Base-by-base conservation (phyloP, 2,329 filamentous ascomycete genomes). In the Colletotrichum chrysophilum region DNA sequence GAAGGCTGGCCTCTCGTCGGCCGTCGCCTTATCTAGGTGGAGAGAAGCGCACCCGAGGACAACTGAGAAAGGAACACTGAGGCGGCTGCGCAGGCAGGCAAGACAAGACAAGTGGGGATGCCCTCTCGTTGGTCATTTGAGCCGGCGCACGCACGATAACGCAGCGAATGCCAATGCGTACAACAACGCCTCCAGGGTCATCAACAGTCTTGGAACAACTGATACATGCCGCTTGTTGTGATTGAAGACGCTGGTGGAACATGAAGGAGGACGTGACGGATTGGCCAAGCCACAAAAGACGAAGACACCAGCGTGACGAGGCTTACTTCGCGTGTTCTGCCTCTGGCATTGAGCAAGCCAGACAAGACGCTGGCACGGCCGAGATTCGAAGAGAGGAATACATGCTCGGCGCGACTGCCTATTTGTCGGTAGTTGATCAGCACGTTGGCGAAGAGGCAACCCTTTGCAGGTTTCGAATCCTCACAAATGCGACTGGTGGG, bases 1-100 rank as follows among this genome's bases (percentile, higher is more conserved):
- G n/a, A n/a, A 66, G 64, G 43, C 67, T 71, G 66, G 76, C 76
- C 76, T 77, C 74, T 77, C 34, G 66, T 66, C 69, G 67, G 56
- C 66, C 66, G 56, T 21, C 65, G 69, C 70, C 76, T 77, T 77
- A 77, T 77, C 76, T 77, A 73, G 66, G 69, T 67, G 74, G 64
- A 70, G 60, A 66, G 68, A 62, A 26, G 21, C 68, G 52, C 58
- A 61, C 56, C 67, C 64, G 38, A n/a, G 38, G 38, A 52, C 56
- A 48, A 64, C 36, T 48, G 62, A 28, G 56, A 60, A 58, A 65
- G 24, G 43, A 64, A 58, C 16, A 65, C 65, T 70, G 66, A 74
- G 62, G 64, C 69, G 69, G 24, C 72, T 36, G 71, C 55, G 30
- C 56, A 73, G 69, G 70, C 73, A 75, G 64, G 30, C 38, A 43